phyloP scores from a whole-genome alignment of 805 yeast species.

The Candida jianshihensis region DNA sequence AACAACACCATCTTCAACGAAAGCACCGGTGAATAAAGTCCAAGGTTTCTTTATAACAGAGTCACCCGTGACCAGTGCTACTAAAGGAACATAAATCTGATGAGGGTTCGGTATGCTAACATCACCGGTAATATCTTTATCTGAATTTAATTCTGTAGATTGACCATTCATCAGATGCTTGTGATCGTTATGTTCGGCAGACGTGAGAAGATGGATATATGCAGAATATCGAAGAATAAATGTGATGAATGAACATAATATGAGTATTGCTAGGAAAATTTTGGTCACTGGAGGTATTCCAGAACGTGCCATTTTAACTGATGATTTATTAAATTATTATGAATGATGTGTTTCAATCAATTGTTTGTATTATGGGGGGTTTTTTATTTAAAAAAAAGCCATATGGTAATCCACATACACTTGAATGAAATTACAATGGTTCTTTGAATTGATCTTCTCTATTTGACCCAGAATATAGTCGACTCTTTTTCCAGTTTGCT shows the following conservation, averaged over 20 bases:
- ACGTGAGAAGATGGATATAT: conserved; percentile 21
- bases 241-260: conserved; percentile 20
- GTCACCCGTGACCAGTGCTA: conserved; percentile 42
- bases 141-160: too few relatives aligned
- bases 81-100: conserved; percentile 40
- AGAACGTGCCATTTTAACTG: conserved; percentile 15
- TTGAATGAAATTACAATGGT: too few relatives aligned
- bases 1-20: conserved; percentile 38
- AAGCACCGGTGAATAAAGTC: conserved; percentile 40
- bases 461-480: too few relatives aligned
- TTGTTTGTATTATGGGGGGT: too few relatives aligned
- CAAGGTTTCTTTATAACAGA: conserved; percentile 39
- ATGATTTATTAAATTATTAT: too few relatives aligned
- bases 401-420: too few relatives aligned
- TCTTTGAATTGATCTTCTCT: too few relatives aligned
- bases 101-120: conserved; percentile 32
- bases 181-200: conserved; percentile 17
- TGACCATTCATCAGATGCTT: conserved; percentile 11
- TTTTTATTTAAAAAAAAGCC: too few relatives aligned
- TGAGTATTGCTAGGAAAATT: conserved; percentile 15
- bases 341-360: too few relatives aligned
- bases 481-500: too few relatives aligned
- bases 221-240: conserved; percentile 25
- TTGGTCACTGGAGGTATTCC: conserved; percentile 29
- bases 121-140: not conserved